phyloP scores from a whole-genome alignment of 352 stramenopile genomes.

The Saprolegnia parasitica region DNA sequence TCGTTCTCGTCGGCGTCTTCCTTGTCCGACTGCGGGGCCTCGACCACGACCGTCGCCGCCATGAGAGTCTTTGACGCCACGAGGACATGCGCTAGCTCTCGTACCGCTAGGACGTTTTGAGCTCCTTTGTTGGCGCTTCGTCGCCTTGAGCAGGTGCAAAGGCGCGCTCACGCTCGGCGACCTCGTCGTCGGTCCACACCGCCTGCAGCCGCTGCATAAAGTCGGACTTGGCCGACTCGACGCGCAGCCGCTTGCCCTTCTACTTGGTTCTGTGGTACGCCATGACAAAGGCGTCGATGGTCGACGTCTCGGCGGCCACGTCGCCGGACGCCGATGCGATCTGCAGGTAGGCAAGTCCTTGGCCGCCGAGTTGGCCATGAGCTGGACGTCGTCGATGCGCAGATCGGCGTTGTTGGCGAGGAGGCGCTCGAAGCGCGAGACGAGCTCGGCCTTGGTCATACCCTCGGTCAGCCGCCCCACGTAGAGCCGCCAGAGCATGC shows the following conservation, averaged over 20 bases:
- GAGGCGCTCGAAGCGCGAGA: conserved; percentile 58
- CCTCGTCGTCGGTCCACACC: conserved; percentile 37
- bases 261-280: conserved; percentile 74
- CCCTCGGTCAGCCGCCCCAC: conserved; percentile 54
- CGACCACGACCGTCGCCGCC: background rate
- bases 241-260: conserved; percentile 49
- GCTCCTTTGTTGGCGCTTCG: conserved; percentile 3
- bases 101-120: conserved; percentile 34
- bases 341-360: conserved; percentile 59
- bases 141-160: background rate
- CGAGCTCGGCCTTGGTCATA: conserved; percentile 45
- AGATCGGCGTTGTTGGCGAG: conserved; percentile 34
- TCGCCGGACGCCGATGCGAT: conserved; percentile 31
- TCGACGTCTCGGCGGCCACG: conserved; percentile 24
- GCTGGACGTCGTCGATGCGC: conserved; percentile 39
- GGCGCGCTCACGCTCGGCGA: background rate
- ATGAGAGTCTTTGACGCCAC: background rate
- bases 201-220: conserved; percentile 41
- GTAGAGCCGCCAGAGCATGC: conserved; percentile 41
- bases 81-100: conserved; percentile 28
- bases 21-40: background rate
- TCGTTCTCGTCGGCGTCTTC: conserved; percentile 24
- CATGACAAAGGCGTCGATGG: conserved; percentile 36
- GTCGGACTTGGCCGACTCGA: conserved; percentile 52
- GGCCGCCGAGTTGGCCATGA: conserved; percentile 32